A percentile compares a stretch with the other conserved stretches of the same genome.
Evolutionary conservation across 768 basidiomycete species (phyloP).

Genomic region (Rubroboletus satanas): DNA sequence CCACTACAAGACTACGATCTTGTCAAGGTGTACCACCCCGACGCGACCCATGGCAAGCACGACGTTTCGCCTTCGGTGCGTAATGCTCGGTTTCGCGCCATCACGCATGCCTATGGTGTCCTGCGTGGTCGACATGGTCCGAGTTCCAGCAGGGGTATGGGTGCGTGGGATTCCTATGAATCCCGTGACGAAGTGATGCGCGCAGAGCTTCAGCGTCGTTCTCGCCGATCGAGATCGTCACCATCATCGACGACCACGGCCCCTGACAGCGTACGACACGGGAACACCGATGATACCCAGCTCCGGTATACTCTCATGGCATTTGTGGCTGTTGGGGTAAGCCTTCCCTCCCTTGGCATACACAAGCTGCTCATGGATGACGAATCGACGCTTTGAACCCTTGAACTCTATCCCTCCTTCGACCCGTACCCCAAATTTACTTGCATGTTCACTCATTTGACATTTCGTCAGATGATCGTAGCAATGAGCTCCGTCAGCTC

Average conservation of each 20-base stretch:
- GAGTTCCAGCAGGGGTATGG: not conserved
- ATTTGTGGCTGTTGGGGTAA: slow-evolving; percentile 15
- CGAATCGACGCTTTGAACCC: not conserved
- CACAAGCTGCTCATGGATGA: not conserved
- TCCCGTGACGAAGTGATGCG: slow-evolving; percentile 40
- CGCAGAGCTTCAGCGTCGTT: slow-evolving; percentile 49
- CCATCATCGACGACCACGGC: slow-evolving; percentile 26
- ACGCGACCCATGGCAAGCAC: slow-evolving; percentile 44
- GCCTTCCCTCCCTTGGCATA: not conserved
- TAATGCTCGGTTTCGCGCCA: slow-evolving; percentile 60
- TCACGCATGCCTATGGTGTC: slow-evolving; percentile 60
- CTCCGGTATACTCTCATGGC: slow-evolving; percentile 13
- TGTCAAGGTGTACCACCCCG: slow-evolving; percentile 69
- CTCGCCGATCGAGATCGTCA: slow-evolving; percentile 20
- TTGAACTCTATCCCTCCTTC: not conserved
- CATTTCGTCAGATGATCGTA: slow-evolving; percentile 2
- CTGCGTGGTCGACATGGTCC: slow-evolving; percentile 15
- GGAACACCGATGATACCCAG: not conserved
- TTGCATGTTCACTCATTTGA: not conserved
- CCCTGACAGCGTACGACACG: not conserved
- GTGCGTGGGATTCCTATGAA: slow-evolving; percentile 1
- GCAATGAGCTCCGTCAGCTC: slow-evolving; percentile 12
- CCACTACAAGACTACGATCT: slow-evolving; percentile 62
- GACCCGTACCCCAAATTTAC: not conserved
- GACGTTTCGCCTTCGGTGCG: slow-evolving; percentile 40